Evolutionary conservation across 192 early-diverging fungal genomes (phyloP).

Genomic region (Rhizophlyctis rosea): DNA sequence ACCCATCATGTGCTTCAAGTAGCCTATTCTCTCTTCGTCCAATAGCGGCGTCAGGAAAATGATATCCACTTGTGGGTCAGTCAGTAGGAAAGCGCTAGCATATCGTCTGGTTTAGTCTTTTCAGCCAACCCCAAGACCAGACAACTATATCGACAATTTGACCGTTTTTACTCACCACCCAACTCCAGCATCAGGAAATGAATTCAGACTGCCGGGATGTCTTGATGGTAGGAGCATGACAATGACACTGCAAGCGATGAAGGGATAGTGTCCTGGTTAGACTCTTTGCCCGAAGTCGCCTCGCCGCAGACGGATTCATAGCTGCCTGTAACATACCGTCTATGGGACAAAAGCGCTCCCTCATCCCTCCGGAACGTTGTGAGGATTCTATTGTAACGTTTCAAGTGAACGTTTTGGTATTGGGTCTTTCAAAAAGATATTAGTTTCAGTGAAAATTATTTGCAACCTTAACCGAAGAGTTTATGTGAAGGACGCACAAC

Average conservation of each 20-base stretch:
- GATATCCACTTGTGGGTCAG: conserved; percentile 16
- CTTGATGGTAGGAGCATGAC: conserved; percentile 25
- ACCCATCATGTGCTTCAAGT: conserved; percentile 13
- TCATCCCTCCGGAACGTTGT: conserved; percentile 2
- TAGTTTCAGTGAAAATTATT: no score
- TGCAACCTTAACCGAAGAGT: no score
- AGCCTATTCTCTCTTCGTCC: conserved; percentile 19
- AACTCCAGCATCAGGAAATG: conserved; percentile 9
- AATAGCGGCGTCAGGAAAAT: conserved; percentile 21
- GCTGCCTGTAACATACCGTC: no score
- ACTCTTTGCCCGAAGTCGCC: no score
- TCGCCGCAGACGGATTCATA: no score
- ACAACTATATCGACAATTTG: background rate
- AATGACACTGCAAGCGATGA: conserved; percentile 13
- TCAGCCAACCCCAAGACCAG: background rate
- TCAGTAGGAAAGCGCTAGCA: conserved; percentile 11
- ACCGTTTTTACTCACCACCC: no score
- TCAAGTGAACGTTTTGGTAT: conserved; percentile 21
- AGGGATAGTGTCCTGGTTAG: no score
- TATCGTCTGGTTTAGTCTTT: no score
- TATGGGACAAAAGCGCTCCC: conserved; percentile 7
- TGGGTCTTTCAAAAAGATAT: no score
- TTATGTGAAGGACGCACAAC: no score
- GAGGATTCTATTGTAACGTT: conserved; percentile 17
- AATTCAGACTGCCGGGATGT: conserved; percentile 2